These are phyloP conservation scores for Entomortierella chlamydospora DNA, from an alignment of 192 early-diverging fungal genomes.

Conservation along the genomic window DNA sequence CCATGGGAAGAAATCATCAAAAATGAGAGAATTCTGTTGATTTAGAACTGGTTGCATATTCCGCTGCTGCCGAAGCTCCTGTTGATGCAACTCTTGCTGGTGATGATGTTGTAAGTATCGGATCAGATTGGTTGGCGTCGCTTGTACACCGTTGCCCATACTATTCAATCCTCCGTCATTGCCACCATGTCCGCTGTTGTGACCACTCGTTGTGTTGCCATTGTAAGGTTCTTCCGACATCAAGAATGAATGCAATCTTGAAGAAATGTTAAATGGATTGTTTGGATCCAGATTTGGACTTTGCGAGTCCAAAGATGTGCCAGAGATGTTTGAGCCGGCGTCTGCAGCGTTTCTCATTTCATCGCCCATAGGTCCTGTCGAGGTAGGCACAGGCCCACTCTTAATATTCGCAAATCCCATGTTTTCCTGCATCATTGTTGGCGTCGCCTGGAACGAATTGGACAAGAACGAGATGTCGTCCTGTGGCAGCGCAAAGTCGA, in stretches of 20 bases:
- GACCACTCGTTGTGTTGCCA: background rate
- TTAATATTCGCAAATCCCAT: conserved; percentile 6
- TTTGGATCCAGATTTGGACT: conserved; percentile 22
- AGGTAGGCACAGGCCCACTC: background rate
- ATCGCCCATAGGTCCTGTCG: too few relatives aligned
- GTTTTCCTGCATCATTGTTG: conserved; percentile 44
- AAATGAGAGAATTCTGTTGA: conserved; percentile 47
- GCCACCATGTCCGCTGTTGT: background rate
- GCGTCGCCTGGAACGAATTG: conserved; percentile 41
- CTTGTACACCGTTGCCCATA: conserved; percentile 9
- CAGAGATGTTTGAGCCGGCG: conserved; percentile 7
- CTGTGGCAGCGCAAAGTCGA: conserved; percentile 46
- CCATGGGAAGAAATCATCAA: conserved; percentile 45
- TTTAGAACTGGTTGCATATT: conserved; percentile 41
- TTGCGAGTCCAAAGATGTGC: conserved; percentile 4
- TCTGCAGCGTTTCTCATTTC: conserved; percentile 1
- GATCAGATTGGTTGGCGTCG: conserved; percentile 43
- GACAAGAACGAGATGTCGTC: conserved; percentile 47
- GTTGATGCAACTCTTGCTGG: conserved; percentile 41
- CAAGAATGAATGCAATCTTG: conserved; percentile 27
- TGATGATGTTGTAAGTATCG: conserved; percentile 51
- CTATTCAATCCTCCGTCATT: background rate
- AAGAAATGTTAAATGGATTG: conserved; percentile 38
- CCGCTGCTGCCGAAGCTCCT: conserved; percentile 41
- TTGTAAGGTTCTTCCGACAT: conserved; percentile 37